Base-by-base conservation (phyloP, 768 basidiomycete genomes). In the Boletellus emodensis region DNA sequence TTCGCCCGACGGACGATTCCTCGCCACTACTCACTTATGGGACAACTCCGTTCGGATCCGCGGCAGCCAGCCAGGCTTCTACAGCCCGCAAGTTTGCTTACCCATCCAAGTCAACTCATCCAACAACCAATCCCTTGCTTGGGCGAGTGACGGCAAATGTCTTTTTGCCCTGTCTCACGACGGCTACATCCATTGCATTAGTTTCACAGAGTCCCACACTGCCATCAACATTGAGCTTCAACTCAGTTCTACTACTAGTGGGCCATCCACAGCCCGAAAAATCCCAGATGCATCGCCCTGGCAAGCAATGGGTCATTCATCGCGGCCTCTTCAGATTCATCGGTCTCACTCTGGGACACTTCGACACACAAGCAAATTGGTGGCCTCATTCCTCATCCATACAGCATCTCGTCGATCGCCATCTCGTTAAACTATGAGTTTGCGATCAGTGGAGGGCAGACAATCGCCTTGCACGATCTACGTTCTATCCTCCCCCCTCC, bases 271-370 rank as follows among this genome's bases (percentile, higher is more conserved):
- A 30, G 30, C 30, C 8, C 10, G 3, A 34, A 17, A 9, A 3
- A 7, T 2, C 14, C 24, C 22, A 33, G 1, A 7, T 52, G 35
- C 24, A 54, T 54, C 3, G 18, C 44, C 6, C 17, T 52, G 11
- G 35, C 50, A 12, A 9, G 22, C 17, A 42, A 52, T 6, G 51
- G 45, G 4, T 20, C 18, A n/a, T 46, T 52, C 20, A 13, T 54
- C 32, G n/a, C 40, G 12, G 28, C n/a, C 8, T 42, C 11, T 17
- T n/a, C 4, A 9, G 20, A 17, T 2, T 30, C 40, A n/a, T 47
- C 9, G 10, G 30, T 32, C 6, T 39, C 30, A 17, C 32, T 32
- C 14, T 47, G 38, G 38, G 28, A 39, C 30, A 39, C 30, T 13
- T 11, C 5, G 13, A 40, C 18, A 15, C 30, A n/a, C 18, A 15